Evolutionary conservation across 768 basidiomycete genomes (phyloP).

Genomic region (Naganishia kalamii): DNA sequence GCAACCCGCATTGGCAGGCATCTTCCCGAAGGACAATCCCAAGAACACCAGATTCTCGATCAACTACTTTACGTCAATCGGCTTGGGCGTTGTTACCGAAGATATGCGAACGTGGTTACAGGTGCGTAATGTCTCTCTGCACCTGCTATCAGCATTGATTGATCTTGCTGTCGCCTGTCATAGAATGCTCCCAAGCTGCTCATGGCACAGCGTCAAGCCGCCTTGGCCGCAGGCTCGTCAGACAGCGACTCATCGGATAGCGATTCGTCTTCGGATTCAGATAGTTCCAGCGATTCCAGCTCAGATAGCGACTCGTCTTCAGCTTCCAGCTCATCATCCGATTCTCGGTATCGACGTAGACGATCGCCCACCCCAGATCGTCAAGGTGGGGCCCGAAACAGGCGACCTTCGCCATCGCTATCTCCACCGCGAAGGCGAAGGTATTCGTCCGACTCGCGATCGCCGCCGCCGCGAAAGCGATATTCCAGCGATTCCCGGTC

Average conservation of each 20-base stretch:
- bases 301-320: slow-evolving; percentile 23
- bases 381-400: slow-evolving; percentile 10
- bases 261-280: slow-evolving; percentile 49
- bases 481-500: slow-evolving; percentile 16
- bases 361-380: slow-evolving; percentile 16
- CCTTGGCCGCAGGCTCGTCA: slow-evolving; percentile 62
- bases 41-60: slow-evolving; percentile 87
- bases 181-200: slow-evolving; percentile 88
- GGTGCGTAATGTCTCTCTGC: slow-evolving; percentile 50
- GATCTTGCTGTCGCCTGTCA: neutral
- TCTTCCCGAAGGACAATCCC: slow-evolving; percentile 95
- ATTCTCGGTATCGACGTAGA: slow-evolving; percentile 5
- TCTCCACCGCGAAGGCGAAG: slow-evolving; percentile 14
- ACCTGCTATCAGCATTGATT: neutral
- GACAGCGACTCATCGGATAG: slow-evolving; percentile 37
- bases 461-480: slow-evolving; percentile 5
- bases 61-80: slow-evolving; percentile 96
- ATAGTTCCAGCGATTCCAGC: slow-evolving; percentile 24
- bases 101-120: slow-evolving; percentile 95
- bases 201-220: slow-evolving; percentile 86
- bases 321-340: neutral
- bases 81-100: slow-evolving; percentile 82
- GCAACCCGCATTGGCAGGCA: slow-evolving; percentile 60
- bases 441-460: slow-evolving; percentile 14
- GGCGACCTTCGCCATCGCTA: slow-evolving; percentile 4